These are phyloP conservation scores for Clonostachys byssicola DNA, from an alignment of 2,329 filamentous ascomycete species.

Conservation along the genomic window DNA sequence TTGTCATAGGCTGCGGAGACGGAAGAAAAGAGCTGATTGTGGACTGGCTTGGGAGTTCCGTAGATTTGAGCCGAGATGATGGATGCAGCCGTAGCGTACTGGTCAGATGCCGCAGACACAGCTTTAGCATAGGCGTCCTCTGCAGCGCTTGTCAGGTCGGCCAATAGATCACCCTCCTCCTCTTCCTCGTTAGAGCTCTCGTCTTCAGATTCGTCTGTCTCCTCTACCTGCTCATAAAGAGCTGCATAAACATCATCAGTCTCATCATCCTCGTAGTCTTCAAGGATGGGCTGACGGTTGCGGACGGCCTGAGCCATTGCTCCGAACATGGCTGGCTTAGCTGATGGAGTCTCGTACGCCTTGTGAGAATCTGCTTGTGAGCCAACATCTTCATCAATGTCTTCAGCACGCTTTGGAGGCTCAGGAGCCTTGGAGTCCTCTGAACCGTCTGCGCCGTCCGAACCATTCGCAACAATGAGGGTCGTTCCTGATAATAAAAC, in stretches of 20 bases:
- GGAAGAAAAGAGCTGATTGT: conserved; percentile 66
- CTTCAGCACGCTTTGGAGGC: no score
- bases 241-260: conserved; percentile 12
- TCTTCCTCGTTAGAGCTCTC: background rate
- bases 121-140: conserved; percentile 61
- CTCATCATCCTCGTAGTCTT: conserved; percentile 37
- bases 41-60: conserved; percentile 64
- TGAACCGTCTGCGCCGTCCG: conserved; percentile 8
- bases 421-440: no score
- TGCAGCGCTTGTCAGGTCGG: conserved; percentile 36
- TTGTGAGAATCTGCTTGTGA: background rate
- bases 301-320: conserved; percentile 46
- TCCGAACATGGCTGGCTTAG: conserved; percentile 45
- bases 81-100: conserved; percentile 65
- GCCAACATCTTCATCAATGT: no score
- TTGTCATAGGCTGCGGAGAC: conserved; percentile 65
- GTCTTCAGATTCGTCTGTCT: no score
- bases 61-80: conserved; percentile 63
- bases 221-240: no score
- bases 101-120: conserved; percentile 59
- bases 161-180: conserved; percentile 6
- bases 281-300: conserved; percentile 41
- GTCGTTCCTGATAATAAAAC: conserved; percentile 13
- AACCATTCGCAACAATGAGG: conserved; percentile 15
- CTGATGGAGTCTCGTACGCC: conserved; percentile 16